These are phyloP conservation scores for Blepharisma undulans DNA, from an alignment of 169 alveolate genomes.

Conservation along the genomic window DNA sequence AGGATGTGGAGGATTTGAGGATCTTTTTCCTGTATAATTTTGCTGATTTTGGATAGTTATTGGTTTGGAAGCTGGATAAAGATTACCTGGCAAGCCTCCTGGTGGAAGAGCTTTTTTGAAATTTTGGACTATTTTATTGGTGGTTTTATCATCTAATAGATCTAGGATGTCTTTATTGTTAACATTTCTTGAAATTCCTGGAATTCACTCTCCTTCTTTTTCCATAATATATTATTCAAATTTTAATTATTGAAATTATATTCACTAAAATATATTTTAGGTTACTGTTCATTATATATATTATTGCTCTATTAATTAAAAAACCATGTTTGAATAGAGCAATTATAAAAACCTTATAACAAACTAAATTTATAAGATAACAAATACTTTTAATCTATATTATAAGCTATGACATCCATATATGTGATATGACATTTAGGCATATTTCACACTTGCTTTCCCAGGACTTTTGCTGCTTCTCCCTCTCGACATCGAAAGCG, in stretches of 20 bases:
- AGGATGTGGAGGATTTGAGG: neutral
- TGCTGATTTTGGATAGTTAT: neutral
- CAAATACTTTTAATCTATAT: neutral
- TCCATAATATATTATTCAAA: neutral
- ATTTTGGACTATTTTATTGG: slow-evolving; percentile 28
- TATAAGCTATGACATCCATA: neutral
- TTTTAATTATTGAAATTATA: no score
- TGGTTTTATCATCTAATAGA: slow-evolving; percentile 36
- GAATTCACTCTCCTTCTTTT: slow-evolving; percentile 34
- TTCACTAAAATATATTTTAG: no score
- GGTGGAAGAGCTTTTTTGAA: neutral
- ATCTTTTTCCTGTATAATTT: slow-evolving; percentile 8
- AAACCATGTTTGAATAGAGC: no score
- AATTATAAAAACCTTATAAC: no score
- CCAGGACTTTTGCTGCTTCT: neutral
- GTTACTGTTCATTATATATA: no score
- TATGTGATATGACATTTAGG: neutral
- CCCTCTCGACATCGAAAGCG: neutral
- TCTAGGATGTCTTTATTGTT: neutral
- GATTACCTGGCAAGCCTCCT: neutral
- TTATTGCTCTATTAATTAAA: no score
- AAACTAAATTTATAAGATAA: neutral
- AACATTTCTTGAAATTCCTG: neutral
- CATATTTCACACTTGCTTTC: neutral
- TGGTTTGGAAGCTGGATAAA: neutral